These are phyloP conservation scores for Glebionis coronaria DNA, from an alignment of 129 eudicot species.

Conservation along the genomic window DNA sequence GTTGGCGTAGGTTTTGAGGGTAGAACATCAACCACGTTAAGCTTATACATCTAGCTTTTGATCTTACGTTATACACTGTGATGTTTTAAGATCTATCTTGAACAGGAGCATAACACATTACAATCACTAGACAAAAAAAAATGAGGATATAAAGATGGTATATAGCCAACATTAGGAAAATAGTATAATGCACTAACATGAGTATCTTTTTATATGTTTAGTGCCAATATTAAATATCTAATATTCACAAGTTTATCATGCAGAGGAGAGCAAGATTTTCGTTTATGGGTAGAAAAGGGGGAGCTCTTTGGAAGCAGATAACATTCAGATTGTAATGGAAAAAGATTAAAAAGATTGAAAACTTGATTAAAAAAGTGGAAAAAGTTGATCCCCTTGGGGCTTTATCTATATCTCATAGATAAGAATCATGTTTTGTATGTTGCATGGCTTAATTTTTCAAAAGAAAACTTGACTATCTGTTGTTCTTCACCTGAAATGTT, in stretches of 20 bases:
- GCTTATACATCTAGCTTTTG: background rate
- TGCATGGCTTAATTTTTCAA: constrained; percentile 92
- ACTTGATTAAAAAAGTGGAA: constrained; percentile 58
- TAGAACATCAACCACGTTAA: background rate
- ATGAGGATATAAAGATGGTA: background rate
- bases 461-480: no score
- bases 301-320: constrained; percentile 94
- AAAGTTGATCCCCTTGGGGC: constrained; percentile 51
- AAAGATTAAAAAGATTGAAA: constrained; percentile 70
- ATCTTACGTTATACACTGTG: background rate
- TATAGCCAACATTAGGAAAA: background rate
- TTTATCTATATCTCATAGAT: constrained; percentile 70
- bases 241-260: constrained; percentile 11
- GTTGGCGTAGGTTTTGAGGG: background rate
- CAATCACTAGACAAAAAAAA: background rate
- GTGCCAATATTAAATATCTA: background rate
- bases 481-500: constrained; percentile 98
- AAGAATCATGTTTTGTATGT: constrained; percentile 91
- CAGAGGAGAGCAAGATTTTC: constrained; percentile 97
- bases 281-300: constrained; percentile 96
- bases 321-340: constrained; percentile 57
- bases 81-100: background rate
- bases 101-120: background rate
- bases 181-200: background rate
- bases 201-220: background rate